A percentile compares a stretch with the other conserved stretches of the same genome.
These are phyloP conservation scores for Aureobasidium mangrovei DNA, from an alignment of 2,329 filamentous ascomycete genomes.

Conservation along the genomic window DNA sequence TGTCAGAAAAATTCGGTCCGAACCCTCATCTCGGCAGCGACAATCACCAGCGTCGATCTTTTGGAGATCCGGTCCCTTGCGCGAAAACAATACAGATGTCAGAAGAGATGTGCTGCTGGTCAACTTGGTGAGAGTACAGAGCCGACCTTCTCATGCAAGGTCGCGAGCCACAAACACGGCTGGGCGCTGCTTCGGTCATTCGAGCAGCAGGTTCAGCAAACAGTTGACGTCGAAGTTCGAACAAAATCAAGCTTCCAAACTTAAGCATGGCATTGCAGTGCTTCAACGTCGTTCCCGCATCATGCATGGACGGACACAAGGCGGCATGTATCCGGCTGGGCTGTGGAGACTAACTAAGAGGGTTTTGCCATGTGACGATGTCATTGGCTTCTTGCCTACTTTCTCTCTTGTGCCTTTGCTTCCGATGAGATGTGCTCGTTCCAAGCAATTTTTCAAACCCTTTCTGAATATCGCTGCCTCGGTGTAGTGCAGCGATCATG, in stretches of 20 bases:
- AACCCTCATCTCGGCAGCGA: not conserved
- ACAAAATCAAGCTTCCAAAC: slow-evolving; percentile 3
- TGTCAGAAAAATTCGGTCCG: slow-evolving; percentile 8
- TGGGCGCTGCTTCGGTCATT: no score
- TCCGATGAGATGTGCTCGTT: no score
- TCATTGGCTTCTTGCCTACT: no score
- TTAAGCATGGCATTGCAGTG: not conserved
- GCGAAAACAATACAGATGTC: not conserved
- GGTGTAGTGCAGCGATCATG: no score
- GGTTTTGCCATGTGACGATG: no score
- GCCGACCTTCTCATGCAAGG: no score
- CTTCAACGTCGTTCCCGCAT: not conserved
- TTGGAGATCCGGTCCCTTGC: not conserved
- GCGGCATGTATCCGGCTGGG: not conserved
- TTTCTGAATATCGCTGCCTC: no score
- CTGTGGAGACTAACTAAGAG: not conserved
- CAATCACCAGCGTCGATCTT: not conserved
- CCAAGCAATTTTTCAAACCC: no score
- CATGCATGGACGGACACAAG: slow-evolving; percentile 7
- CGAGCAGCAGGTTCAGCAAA: not conserved
- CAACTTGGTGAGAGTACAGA: no score
- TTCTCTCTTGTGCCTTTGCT: no score
- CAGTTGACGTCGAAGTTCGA: not conserved
- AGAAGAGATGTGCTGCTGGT: not conserved
- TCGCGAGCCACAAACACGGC: no score